phyloP scores from a whole-genome alignment of 441 rosid genomes.

The Francoa sonchifolia region DNA sequence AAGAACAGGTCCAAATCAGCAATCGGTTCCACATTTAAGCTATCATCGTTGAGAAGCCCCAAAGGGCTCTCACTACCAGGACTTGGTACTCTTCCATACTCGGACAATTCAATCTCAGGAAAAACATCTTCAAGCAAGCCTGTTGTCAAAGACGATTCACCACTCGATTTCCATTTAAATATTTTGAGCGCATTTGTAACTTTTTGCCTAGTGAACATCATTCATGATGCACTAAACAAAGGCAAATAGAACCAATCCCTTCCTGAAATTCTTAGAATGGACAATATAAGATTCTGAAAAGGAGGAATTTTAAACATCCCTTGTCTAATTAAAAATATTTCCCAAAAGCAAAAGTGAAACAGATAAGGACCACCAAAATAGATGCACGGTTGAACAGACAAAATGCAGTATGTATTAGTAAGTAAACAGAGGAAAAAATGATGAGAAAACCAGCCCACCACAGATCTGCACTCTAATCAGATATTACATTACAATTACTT shows the following conservation, averaged over 20 bases:
- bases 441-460: too few relatives aligned
- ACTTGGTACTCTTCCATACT: conserved; percentile 71
- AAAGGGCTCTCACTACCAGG: conserved; percentile 97
- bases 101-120: conserved; percentile 81
- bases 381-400: too few relatives aligned
- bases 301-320: too few relatives aligned
- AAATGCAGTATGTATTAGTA: too few relatives aligned
- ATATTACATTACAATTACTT: too few relatives aligned
- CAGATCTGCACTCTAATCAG: too few relatives aligned
- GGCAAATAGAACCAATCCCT: conserved; percentile 71
- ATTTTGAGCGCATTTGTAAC: conserved; percentile 42
- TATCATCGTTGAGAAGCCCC: conserved; percentile 88
- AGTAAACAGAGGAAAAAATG: too few relatives aligned
- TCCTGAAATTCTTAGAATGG: conserved; percentile 30
- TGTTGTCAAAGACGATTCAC: conserved; percentile 60
- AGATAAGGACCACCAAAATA: too few relatives aligned
- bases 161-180: conserved; percentile 53
- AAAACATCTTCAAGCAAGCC: conserved; percentile 70
- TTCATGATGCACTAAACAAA: conserved; percentile 37
- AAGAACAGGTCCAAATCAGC: conserved; percentile 90
- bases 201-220: conserved; percentile 76
- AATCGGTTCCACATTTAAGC: conserved; percentile 66
- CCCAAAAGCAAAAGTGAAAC: too few relatives aligned
- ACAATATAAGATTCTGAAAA: conserved; percentile 19
- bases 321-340: too few relatives aligned